Base-by-base conservation (phyloP, 495 filamentous ascomycete genomes). In the Usnea hakonensis region DNA sequence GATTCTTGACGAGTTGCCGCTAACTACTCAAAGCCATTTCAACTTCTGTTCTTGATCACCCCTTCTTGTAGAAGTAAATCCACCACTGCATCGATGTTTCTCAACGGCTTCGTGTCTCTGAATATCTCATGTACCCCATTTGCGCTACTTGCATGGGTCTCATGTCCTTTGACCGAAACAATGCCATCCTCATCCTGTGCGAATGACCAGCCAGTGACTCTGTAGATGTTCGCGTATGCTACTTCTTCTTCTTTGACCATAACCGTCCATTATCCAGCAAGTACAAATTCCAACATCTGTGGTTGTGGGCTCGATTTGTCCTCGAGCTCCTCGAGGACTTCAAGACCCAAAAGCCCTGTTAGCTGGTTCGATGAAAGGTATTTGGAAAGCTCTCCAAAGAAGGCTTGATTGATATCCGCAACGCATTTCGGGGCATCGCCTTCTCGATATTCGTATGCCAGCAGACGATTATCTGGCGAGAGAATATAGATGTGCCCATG, bases 81-180 rank as follows among this genome's bases (percentile, higher is more conserved):
- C 35, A 36, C 35, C 35, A 36, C 35, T 36, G 35, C 35, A 36
- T 36, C 35, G 35, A 36, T 36, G 35, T 36, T 36, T 36, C 35
- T 36, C 35, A 11, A 36, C 35, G 35, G 35, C 35, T 36, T 36
- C 35, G 35, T 36, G 11, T 36, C 35, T 36, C 35, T 36, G 35
- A 36, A 36, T 36, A 36, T 36, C 35, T 36, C 35, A 36, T 36
- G 35, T 36, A 36, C 35, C 35, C 35, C 5, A 36, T 36, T 36
- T 36, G 35, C 35, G 35, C 6, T 36, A 36, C 35, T 36, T 36
- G 35, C 35, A 36, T 36, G 35, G 35, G 6, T 36, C 35, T 36
- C 35, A 36, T 36, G 35, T 36, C 11, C 35, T 36, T 36, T 36
- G 35, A 36, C 35, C 35, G 60, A 73, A 36, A 78, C 72, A 52